phyloP scores from a whole-genome alignment of 352 stramenopile genomes.

The Thalassiosira mediterranea region DNA sequence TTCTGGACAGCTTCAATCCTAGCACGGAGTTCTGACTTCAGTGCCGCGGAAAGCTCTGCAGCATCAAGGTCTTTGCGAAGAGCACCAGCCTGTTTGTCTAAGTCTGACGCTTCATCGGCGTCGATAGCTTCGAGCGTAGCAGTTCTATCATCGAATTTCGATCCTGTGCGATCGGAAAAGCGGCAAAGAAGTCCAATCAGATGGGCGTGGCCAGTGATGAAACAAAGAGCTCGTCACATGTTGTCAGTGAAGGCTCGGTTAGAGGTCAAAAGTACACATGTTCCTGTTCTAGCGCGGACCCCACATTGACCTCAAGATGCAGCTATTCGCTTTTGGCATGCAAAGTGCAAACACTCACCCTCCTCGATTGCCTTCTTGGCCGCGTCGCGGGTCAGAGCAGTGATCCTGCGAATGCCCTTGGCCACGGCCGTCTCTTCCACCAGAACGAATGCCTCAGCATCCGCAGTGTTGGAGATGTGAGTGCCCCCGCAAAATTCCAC shows the following conservation, averaged over 20 bases:
- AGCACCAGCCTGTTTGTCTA: conserved; percentile 86
- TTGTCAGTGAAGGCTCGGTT: too few species aligned
- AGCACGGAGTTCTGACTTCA: conserved; percentile 90
- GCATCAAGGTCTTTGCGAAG: conserved; percentile 82
- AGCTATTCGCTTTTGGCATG: too few species aligned
- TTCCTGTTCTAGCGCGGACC: too few species aligned
- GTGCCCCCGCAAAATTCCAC: conserved; percentile 99
- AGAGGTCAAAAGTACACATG: too few species aligned
- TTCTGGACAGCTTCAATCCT: conserved; percentile 90
- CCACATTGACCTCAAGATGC: too few species aligned
- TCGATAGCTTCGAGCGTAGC: conserved; percentile 65
- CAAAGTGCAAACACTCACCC: conserved; percentile 75
- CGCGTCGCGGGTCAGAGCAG: conserved; percentile 90
- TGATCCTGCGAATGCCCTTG: conserved; percentile 97
- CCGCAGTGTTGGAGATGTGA: conserved; percentile 94
- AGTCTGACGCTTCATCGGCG: conserved; percentile 85
- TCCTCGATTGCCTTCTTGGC: conserved; percentile 89
- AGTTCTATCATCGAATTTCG: conserved; percentile 42
- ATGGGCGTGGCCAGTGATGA: too few species aligned
- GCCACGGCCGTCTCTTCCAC: conserved; percentile 95
- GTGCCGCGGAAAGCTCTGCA: conserved; percentile 72
- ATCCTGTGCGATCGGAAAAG: too few species aligned
- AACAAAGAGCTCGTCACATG: too few species aligned
- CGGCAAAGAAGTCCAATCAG: too few species aligned
- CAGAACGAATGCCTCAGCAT: conserved; percentile 96